phyloP scores from a whole-genome alignment of 495 filamentous ascomycete species.

The Hyaloscypha bicolor region DNA sequence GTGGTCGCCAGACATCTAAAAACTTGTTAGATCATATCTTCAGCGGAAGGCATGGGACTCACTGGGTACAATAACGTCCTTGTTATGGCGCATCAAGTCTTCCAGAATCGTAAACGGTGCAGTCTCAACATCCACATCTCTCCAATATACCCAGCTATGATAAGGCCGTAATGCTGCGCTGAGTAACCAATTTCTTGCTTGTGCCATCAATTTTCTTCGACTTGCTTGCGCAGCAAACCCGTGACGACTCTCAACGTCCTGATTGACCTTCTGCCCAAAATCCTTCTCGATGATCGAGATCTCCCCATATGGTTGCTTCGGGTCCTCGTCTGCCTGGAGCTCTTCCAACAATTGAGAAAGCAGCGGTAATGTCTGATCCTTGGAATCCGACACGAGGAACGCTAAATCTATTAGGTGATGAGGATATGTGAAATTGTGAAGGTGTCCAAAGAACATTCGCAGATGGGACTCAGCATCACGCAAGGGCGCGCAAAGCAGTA shows the following conservation, averaged over 20 bases:
- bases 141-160: constrained; percentile 99
- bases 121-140: constrained; percentile 98
- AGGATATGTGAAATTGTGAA: constrained; percentile 95
- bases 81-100: constrained; percentile 98
- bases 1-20: constrained; percentile 94
- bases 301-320: constrained; percentile 85
- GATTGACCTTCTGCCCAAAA: constrained; percentile 96
- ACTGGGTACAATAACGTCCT: constrained; percentile 99
- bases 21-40: constrained; percentile 8
- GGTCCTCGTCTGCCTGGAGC: constrained; percentile 78
- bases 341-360: constrained; percentile 73
- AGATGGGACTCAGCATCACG: constrained; percentile 93
- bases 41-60: constrained; percentile 44
- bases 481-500: constrained; percentile 92
- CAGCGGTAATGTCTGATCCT: constrained; percentile 81
- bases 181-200: constrained; percentile 95
- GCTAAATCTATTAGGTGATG: constrained; percentile 95
- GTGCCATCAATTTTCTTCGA: constrained; percentile 94
- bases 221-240: constrained; percentile 96
- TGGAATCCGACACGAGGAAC: constrained; percentile 97
- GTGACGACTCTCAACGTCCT: constrained; percentile 96
- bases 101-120: constrained; percentile 95
- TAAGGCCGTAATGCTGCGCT: constrained; percentile 92
- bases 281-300: constrained; percentile 98
- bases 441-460: constrained; percentile 97